Evolutionary conservation across 352 stramenopile genomes (phyloP), one percentile per base, ranked within the genome.

Genomic region (Phytopythium montanum): DNA sequence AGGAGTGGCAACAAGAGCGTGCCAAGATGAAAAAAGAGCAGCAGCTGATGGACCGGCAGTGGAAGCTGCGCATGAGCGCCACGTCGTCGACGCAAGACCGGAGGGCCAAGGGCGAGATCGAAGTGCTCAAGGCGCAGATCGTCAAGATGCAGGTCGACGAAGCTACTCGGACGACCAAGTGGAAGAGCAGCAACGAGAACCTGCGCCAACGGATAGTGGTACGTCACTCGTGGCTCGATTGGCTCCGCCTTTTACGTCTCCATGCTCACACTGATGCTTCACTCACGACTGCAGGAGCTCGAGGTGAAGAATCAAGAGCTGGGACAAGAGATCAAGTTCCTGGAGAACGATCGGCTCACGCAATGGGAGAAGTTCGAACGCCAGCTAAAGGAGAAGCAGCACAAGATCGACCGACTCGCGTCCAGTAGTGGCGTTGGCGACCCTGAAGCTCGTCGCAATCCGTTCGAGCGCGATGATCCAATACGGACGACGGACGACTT

Each of bases 111-210:
- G 66, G 62, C 12, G 82, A 94, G 62, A 73, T 93, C 0, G 87
- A 92, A 49, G 66, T 71, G 26, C 67, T 95, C 14, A 92, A 91
- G 61, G 87, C 87, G 2, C 85, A 94, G 51, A 88, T 95, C 29
- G 79, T 92, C 48, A 88, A 85, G 23, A 78, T 94, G 59, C 74
- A 95, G 50, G 52, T 94, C 19, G 87, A 95, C 19, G 77, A 90
- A 51, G 81, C 78, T 45, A 58, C 64, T 39, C 60, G 74, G 54
- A 62, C 64, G 57, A 64, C 23, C 39, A 94, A 94, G 52, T 79
- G 71, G 60, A 95, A 94, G 61, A 69, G 71, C 33, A 76, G 64
- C 38, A 88, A 74, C 31, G 81, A 94, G 18, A 85, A 73, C 9
- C 62, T 94, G 28, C 70, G 82, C 25, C 79, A 90, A 51, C 72